These are phyloP conservation scores for Populus hybrid DNA, from an alignment of 441 rosid genomes.

Conservation along the genomic window DNA sequence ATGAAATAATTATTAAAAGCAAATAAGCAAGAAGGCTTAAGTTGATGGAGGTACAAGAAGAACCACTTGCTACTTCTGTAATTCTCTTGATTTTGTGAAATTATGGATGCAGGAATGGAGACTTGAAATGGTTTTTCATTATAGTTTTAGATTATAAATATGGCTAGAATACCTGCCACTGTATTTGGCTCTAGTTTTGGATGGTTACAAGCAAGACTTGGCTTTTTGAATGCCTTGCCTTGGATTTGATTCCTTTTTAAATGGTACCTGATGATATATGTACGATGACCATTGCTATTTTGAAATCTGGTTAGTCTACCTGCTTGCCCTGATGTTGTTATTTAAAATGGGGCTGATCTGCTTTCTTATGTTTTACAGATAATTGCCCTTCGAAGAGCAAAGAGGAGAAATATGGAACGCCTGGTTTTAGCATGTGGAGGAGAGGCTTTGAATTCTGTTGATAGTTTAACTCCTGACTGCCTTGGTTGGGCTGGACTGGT, in stretches of 20 bases:
- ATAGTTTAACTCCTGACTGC: conserved; percentile 75
- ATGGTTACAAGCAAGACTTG: not conserved
- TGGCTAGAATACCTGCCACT: not conserved
- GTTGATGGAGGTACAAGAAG: not conserved
- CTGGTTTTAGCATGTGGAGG: conserved; percentile 96
- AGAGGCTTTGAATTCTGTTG: conserved; percentile 91
- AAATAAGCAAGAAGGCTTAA: not conserved
- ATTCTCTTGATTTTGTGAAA: not conserved
- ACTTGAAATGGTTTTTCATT: not conserved
- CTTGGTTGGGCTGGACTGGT: conserved; percentile 99
- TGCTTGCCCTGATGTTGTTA: not conserved
- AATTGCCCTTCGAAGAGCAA: conserved; percentile 93
- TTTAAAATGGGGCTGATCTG: not conserved
- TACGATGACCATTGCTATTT: not conserved
- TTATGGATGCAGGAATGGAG: not conserved
- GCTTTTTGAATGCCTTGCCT: not conserved
- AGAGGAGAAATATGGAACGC: conserved; percentile 98
- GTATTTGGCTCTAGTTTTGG: not conserved
- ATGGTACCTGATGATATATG: not conserved
- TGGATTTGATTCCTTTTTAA: not conserved
- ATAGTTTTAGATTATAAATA: not conserved
- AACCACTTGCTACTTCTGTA: not conserved
- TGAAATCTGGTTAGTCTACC: not conserved
- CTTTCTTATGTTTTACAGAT: conserved; percentile 44
- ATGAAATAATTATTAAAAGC: not conserved